Percentiles rank a stretch among this genome's conserved stretches.
phyloP scores from a whole-genome alignment of 306 rosid genomes.

The Citrullus mucosospermus region DNA sequence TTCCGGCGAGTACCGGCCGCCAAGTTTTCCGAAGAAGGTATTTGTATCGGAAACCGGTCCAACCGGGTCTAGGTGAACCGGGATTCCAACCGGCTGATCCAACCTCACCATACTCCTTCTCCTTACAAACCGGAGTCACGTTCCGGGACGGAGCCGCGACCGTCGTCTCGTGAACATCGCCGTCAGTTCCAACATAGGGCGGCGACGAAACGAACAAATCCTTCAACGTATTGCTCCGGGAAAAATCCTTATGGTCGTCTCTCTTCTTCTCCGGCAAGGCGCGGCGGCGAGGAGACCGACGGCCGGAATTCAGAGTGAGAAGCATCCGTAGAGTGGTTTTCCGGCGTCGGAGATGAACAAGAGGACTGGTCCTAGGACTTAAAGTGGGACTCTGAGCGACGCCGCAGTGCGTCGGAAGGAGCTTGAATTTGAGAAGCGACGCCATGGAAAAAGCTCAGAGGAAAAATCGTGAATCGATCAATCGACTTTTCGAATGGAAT shows the following conservation, averaged over 20 bases:
- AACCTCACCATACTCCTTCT: constrained; percentile 8
- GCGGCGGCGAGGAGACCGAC: constrained; percentile 25
- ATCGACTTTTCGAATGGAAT: neutral
- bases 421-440: constrained; percentile 65
- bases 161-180: neutral
- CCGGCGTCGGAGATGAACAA: constrained; percentile 60
- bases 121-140: constrained; percentile 8
- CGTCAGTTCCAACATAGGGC: constrained; percentile 19
- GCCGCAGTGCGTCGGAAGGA: constrained; percentile 65
- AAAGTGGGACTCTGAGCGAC: constrained; percentile 56
- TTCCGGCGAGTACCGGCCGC: constrained; percentile 66
- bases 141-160: neutral
- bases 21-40: constrained; percentile 55
- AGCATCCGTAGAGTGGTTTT: constrained; percentile 48
- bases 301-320: constrained; percentile 31
- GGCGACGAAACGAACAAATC: constrained; percentile 65
- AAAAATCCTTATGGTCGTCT: constrained; percentile 25
- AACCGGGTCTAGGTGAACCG: constrained; percentile 42
- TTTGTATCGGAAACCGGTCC: constrained; percentile 58
- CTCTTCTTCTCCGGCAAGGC: constrained; percentile 18
- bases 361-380: constrained; percentile 71
- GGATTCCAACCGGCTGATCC: constrained; percentile 17
- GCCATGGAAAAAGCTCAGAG: constrained; percentile 34
- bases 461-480: neutral
- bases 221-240: constrained; percentile 47